phyloP scores from a whole-genome alignment of 768 basidiomycete species.

The Coprinellus aureogranulatus region DNA sequence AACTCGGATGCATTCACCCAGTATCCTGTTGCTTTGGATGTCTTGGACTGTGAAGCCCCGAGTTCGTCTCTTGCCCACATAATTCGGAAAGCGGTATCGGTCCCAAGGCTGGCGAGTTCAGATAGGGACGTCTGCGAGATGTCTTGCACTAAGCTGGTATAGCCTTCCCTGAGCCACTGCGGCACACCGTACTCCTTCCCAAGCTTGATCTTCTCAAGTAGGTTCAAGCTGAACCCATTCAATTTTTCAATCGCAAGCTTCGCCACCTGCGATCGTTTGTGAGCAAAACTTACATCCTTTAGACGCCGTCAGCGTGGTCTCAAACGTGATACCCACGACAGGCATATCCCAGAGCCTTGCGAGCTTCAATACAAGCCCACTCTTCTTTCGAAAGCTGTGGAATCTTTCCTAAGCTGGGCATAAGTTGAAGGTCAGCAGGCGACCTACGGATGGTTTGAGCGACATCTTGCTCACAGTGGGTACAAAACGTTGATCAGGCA shows the following conservation, averaged over 20 bases:
- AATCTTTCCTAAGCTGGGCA: neutral
- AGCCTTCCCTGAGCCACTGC: neutral
- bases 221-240: neutral
- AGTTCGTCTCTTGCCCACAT: neutral
- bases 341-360: constrained; percentile 1
- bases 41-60: no score
- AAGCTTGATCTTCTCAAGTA: neutral
- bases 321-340: neutral
- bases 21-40: no score
- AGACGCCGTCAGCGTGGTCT: neutral
- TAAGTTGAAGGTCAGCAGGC: neutral
- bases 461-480: neutral
- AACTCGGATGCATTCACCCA: no score
- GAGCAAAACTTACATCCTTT: neutral
- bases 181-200: neutral
- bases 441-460: neutral
- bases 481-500: neutral
- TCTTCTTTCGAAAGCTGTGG: neutral
- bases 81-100: neutral
- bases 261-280: neutral
- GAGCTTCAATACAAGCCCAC: neutral
- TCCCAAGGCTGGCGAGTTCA: neutral
- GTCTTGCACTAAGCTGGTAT: neutral
- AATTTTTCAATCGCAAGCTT: neutral
- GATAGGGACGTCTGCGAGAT: neutral